These are phyloP conservation scores for Quercus phellos DNA, from an alignment of 331 rosid species.

Conservation along the genomic window DNA sequence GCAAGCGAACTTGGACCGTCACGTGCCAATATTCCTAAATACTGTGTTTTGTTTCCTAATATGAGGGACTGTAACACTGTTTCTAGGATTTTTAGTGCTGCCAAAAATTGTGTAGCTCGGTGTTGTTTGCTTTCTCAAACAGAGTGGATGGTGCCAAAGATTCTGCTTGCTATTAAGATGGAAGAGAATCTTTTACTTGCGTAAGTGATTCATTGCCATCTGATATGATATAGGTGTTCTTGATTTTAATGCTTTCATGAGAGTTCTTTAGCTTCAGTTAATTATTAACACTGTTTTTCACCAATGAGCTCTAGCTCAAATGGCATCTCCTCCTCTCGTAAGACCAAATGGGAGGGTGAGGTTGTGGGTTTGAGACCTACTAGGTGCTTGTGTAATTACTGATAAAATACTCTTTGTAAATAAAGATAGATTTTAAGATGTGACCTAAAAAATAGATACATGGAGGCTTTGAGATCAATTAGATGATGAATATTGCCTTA, in stretches of 20 bases:
- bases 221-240: constrained; percentile 2
- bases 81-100: constrained; percentile 40
- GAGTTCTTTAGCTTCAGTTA: background rate
- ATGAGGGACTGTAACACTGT: constrained; percentile 35
- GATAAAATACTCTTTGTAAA: too few relatives aligned
- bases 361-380: too few relatives aligned
- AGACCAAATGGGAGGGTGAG: too few relatives aligned
- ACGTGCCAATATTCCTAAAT: constrained; percentile 24
- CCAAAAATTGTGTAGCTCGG: constrained; percentile 43
- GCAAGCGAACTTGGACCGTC: constrained; percentile 26
- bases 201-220: constrained; percentile 39
- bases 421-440: background rate
- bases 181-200: constrained; percentile 53
- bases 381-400: too few relatives aligned
- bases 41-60: constrained; percentile 38
- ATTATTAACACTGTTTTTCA: constrained; percentile 2
- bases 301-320: background rate
- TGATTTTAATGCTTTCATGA: background rate
- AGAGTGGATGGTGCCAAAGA: constrained; percentile 55
- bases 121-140: constrained; percentile 44
- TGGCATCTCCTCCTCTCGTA: too few relatives aligned
- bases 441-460: background rate
- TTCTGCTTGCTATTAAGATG: constrained; percentile 44
- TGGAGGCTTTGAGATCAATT: background rate
- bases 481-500: background rate